Evolutionary conservation across 352 stramenopile genomes (phyloP).

Genomic region (Detonula confervacea): DNA sequence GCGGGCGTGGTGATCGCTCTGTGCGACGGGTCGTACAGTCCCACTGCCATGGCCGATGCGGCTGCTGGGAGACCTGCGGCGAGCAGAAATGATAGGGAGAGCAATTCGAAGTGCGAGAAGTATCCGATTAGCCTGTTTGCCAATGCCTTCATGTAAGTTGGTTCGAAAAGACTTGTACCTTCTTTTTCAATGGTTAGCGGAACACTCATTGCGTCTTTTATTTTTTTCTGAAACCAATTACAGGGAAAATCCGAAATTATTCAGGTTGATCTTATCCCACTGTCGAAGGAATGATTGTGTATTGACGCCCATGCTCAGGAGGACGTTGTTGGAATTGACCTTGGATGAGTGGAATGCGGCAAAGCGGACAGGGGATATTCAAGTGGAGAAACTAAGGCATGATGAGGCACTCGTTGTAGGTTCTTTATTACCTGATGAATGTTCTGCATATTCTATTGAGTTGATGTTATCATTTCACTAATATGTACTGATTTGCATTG

Average conservation of each 20-base stretch:
- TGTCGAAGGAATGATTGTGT: constrained; percentile 79
- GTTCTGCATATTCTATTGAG: not conserved
- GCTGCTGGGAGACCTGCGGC: constrained; percentile 29
- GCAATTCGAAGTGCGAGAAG: constrained; percentile 47
- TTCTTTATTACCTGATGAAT: constrained; percentile 14
- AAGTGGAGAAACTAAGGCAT: constrained; percentile 66
- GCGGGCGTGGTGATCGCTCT: constrained; percentile 80
- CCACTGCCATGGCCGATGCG: constrained; percentile 58
- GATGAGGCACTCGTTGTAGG: constrained; percentile 77
- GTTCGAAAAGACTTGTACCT: no score
- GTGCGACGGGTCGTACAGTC: constrained; percentile 80
- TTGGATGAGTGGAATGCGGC: constrained; percentile 82
- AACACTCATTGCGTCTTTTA: no score
- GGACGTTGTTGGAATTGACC: constrained; percentile 81
- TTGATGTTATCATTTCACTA: constrained; percentile 9
- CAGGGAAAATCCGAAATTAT: constrained; percentile 80
- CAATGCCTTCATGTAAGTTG: constrained; percentile 80
- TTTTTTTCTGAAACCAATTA: no score
- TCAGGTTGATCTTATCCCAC: constrained; percentile 82
- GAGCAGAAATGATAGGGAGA: constrained; percentile 14
- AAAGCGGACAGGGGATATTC: constrained; percentile 69
- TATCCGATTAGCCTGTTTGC: constrained; percentile 83
- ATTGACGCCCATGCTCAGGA: constrained; percentile 71
- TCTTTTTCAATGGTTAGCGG: no score
- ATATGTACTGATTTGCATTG: not conserved